These are phyloP conservation scores for Lichtheimia ramosa DNA, from an alignment of 371 early-diverging fungal genomes.

Conservation along the genomic window DNA sequence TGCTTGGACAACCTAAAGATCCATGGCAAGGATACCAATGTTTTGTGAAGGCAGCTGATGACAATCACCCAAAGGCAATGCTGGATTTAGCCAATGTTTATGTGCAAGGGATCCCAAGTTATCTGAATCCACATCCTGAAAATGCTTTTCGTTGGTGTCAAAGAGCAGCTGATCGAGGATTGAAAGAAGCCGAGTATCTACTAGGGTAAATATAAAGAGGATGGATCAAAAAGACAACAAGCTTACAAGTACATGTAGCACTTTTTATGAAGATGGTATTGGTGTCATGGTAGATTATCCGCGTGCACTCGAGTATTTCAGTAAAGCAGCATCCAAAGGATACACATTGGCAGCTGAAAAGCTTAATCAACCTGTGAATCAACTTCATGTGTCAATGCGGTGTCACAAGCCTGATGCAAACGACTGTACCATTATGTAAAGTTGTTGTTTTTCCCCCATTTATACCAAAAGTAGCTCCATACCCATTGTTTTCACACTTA, in stretches of 20 bases:
- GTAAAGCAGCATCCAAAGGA: constrained; percentile 33
- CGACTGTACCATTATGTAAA: no score
- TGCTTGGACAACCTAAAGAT: constrained; percentile 14
- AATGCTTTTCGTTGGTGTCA: constrained; percentile 43
- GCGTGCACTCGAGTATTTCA: constrained; percentile 31
- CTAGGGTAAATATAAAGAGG: constrained; percentile 29
- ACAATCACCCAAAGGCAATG: constrained; percentile 34
- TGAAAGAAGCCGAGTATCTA: constrained; percentile 34
- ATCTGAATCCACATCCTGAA: constrained; percentile 16
- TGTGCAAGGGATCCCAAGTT: constrained; percentile 30
- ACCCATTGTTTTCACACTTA: no score
- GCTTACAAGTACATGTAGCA: constrained; percentile 3
- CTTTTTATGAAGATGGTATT: constrained; percentile 25
- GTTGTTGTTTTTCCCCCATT: no score
- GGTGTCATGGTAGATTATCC: constrained; percentile 21
- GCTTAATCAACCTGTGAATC: constrained; percentile 16
- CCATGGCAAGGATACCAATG: constrained; percentile 26
- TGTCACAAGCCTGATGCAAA: no score
- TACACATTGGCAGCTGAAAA: constrained; percentile 22
- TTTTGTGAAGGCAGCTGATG: constrained; percentile 38
- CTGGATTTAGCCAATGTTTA: constrained; percentile 31
- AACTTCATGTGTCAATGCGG: no score
- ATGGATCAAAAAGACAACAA: not conserved
- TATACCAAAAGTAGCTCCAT: no score
- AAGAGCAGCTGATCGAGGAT: constrained; percentile 32